Percentiles rank a stretch among this genome's conserved stretches.
These are phyloP conservation scores for Pseudomassariella vexata DNA, from an alignment of 2,329 filamentous ascomycete species.

Conservation along the genomic window DNA sequence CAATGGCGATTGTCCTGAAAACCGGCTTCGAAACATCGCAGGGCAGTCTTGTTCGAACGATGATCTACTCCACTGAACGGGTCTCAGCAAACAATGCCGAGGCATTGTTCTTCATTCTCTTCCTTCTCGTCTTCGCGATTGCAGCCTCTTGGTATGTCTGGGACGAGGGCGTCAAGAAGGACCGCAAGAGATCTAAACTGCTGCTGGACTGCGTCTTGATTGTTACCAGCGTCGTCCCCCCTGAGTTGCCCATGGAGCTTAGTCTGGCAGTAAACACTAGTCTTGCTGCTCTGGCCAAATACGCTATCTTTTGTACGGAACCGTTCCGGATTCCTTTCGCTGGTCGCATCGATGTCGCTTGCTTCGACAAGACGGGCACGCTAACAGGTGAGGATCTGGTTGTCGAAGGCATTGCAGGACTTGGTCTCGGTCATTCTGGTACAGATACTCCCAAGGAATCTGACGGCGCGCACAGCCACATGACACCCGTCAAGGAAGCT, in stretches of 20 bases:
- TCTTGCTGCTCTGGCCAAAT: conserved; percentile 88
- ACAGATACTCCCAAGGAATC: conserved; percentile 61
- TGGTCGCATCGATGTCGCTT: conserved; percentile 90
- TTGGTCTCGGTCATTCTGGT: conserved; percentile 65
- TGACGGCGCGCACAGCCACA: conserved; percentile 76
- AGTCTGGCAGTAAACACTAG: conserved; percentile 97
- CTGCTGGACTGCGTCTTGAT: conserved; percentile 96
- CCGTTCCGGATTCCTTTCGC: conserved; percentile 97
- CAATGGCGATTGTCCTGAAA: conserved; percentile 90
- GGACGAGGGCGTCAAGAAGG: conserved; percentile 90
- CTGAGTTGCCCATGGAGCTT: conserved; percentile 96
- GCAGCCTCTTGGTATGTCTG: conserved; percentile 99
- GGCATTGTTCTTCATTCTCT: conserved; percentile 94
- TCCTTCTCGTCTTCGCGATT: conserved; percentile 91
- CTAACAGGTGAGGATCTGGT: conserved; percentile 94
- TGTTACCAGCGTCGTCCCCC: conserved; percentile 95
- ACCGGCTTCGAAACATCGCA: conserved; percentile 99
- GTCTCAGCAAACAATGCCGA: conserved; percentile 98
- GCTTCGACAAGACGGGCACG: conserved; percentile 98
- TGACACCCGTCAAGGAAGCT: conserved; percentile 65
- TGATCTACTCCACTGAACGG: conserved; percentile 99
- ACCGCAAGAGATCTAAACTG: conserved; percentile 95
- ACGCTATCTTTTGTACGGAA: conserved; percentile 97
- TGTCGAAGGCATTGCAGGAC: conserved; percentile 91
- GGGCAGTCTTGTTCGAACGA: conserved; percentile 92